Conservation (phyloP, 2,329 filamentous ascomycete genomes). For the Aspergillus pseudoviridinutans region DNA sequence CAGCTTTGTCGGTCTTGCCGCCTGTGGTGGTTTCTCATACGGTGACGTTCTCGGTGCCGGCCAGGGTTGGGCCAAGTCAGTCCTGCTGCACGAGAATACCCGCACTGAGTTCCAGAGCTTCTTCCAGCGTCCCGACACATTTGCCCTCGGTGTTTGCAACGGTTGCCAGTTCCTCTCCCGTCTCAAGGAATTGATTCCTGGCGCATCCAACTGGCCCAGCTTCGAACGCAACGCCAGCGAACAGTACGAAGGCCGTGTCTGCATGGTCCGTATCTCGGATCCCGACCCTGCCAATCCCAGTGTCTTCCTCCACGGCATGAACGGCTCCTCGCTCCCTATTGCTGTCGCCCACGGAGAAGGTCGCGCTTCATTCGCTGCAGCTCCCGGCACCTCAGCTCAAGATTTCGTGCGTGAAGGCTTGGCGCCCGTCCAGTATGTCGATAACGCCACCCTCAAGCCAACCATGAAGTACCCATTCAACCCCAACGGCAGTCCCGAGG, state of each 20-base stretch:
- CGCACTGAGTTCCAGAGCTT: slow-evolving; percentile 77
- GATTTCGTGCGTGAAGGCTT: slow-evolving; percentile 62
- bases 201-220: slow-evolving; percentile 74
- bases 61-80: slow-evolving; percentile 91
- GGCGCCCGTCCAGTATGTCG: slow-evolving; percentile 76
- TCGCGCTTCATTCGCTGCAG: slow-evolving; percentile 65
- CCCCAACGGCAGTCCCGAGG: slow-evolving; percentile 77
- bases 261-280: slow-evolving; percentile 77
- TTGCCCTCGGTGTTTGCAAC: slow-evolving; percentile 92
- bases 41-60: slow-evolving; percentile 91
- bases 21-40: slow-evolving; percentile 96
- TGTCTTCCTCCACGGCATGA: slow-evolving; percentile 91
- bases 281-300: slow-evolving; percentile 54
- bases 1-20: slow-evolving; percentile 81
- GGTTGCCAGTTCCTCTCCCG: slow-evolving; percentile 92
- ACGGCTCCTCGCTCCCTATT: slow-evolving; percentile 75
- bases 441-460: slow-evolving; percentile 67
- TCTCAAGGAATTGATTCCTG: slow-evolving; percentile 78
- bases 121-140: slow-evolving; percentile 85
- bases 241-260: slow-evolving; percentile 85
- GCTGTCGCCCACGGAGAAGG: slow-evolving; percentile 90
- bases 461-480: slow-evolving; percentile 87
- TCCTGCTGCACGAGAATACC: slow-evolving; percentile 74
- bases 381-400: slow-evolving; percentile 41
- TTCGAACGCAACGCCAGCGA: slow-evolving; percentile 82